Evolutionary conservation across 78 protist genomes (phyloP), one percentile per base, ranked within the genome.

Genomic region (Chrysochromulina tobinii): DNA sequence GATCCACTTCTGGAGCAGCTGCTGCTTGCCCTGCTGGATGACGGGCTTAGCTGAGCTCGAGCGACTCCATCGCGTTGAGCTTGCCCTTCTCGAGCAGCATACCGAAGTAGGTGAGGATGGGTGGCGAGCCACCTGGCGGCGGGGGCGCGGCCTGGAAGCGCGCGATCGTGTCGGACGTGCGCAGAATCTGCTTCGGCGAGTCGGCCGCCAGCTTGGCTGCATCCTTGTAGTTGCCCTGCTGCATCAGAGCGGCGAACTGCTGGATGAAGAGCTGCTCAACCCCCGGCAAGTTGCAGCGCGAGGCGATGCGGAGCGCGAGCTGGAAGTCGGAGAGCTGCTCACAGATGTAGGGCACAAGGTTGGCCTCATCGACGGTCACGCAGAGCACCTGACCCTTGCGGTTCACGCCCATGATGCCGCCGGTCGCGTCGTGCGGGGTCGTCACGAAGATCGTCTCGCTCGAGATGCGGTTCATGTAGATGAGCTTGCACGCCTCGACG

Each of bases 1-100:
- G 88, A 98, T 77, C 99, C 98, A 98, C 92, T 96, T 89, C 91
- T 98, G 96, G 88, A 98, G 95, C 72, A 97, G 95, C 64, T 59
- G 89, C 54, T 73, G 75, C 89, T 91, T 94, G 81, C 97, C 92
- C 79, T 97, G 97, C 93, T 95, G 98, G 23, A 99, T 84, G 23
- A 99, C 97, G 61, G 97, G 98, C 57, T 96, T 88, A 67, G 96
- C 97, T n/a, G 54, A 99, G 97, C 92, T 98, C 99, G 18, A 99
- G 17, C 7, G 99, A 93, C 95, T 99, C 99, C 85, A 81, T 18
- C 57, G 68, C 55, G 96, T 98, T 98, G 87, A 99, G 95, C 81
- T 94, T 96, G 86, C 97, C 96, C 59, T 91, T 72, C 89, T 98
- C 99, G 73, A 99, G 93, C 73, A 99, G 94, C 69, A 91, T 64